Conservation (phyloP, 1,139 yeast genomes). For the Diutina pseudorugosa region DNA sequence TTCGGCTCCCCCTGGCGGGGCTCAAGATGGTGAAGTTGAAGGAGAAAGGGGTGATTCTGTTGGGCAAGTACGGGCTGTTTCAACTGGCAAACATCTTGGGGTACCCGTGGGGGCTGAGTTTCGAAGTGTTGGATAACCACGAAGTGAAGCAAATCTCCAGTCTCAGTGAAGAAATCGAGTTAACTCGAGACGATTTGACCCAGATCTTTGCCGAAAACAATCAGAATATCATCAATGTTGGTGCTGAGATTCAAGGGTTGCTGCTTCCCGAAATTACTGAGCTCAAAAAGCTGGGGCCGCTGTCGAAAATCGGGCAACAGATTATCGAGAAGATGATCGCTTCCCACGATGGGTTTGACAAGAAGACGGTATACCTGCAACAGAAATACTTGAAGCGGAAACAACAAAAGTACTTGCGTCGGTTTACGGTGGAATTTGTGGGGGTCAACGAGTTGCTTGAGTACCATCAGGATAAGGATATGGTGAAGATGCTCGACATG, state of each 20-base stretch:
- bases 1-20: constrained; percentile 74
- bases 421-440: constrained; percentile 72
- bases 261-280: constrained; percentile 68
- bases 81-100: constrained; percentile 66
- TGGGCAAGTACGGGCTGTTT: constrained; percentile 91
- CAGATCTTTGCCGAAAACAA: constrained; percentile 48
- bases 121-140: constrained; percentile 61
- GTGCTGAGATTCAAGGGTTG: constrained; percentile 64
- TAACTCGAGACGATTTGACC: constrained; percentile 28
- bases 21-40: constrained; percentile 56
- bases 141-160: constrained; percentile 26
- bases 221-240: constrained; percentile 60
- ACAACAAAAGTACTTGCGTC: constrained; percentile 78
- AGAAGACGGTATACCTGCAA: constrained; percentile 82
- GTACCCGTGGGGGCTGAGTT: constrained; percentile 76
- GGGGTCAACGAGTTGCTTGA: constrained; percentile 69
- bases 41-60: constrained; percentile 45
- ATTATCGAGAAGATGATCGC: constrained; percentile 74
- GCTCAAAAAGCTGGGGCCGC: constrained; percentile 55
- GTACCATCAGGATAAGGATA: constrained; percentile 63
- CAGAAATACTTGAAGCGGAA: constrained; percentile 86
- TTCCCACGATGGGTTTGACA: constrained; percentile 77
- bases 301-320: constrained; percentile 59
- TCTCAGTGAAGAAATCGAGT: constrained; percentile 15
- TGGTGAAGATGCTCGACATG: constrained; percentile 62